phyloP scores from a whole-genome alignment of 768 basidiomycete species.

The Cystobasidium onofrii region DNA sequence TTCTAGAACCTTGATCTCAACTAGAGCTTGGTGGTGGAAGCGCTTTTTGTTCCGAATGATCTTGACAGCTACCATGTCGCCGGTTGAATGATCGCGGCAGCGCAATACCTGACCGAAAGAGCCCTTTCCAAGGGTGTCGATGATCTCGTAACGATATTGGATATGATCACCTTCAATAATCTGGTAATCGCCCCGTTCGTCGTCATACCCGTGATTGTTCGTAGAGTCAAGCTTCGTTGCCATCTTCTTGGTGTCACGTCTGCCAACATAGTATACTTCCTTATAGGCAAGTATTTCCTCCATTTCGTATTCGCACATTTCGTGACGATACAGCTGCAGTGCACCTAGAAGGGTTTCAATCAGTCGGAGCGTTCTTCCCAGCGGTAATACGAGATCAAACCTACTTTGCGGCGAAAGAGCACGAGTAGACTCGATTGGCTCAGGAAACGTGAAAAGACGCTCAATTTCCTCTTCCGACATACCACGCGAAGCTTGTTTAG shows the following conservation, averaged over 20 bases:
- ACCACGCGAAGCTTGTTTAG: constrained; percentile 73
- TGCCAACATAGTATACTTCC: constrained; percentile 71
- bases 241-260: constrained; percentile 70
- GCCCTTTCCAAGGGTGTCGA: constrained; percentile 89
- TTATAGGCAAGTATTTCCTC: constrained; percentile 85
- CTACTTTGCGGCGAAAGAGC: constrained; percentile 64
- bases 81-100: constrained; percentile 90
- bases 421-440: constrained; percentile 64
- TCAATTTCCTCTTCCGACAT: constrained; percentile 80
- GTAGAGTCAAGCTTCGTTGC: constrained; percentile 63
- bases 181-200: constrained; percentile 93
- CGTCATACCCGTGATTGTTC: constrained; percentile 93
- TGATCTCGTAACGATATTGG: constrained; percentile 90
- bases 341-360: constrained; percentile 44
- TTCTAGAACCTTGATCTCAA: constrained; percentile 98
- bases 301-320: constrained; percentile 76
- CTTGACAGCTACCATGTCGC: constrained; percentile 95
- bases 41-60: constrained; percentile 99
- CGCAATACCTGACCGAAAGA: constrained; percentile 95
- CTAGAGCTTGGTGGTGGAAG: constrained; percentile 94
- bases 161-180: constrained; percentile 86
- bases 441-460: constrained; percentile 81
- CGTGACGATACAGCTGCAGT: constrained; percentile 50
- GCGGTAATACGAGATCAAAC: constrained; percentile 40
- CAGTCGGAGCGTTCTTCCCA: too few species aligned